Conservation (phyloP, 2,329 filamentous ascomycete genomes). For the Epichloe gansuensis region DNA sequence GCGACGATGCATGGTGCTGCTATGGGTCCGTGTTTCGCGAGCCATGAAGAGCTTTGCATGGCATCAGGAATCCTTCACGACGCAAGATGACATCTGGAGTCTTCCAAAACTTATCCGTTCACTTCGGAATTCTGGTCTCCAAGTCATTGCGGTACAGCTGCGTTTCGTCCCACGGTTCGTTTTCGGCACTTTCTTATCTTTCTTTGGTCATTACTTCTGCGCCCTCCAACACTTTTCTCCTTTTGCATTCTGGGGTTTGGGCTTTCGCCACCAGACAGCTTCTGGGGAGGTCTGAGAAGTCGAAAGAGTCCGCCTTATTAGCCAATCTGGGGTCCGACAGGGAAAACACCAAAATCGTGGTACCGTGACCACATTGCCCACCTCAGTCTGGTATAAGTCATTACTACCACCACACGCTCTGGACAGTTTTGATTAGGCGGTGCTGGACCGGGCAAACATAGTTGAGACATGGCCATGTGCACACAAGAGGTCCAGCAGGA, state of each 20-base stretch:
- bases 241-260: constrained; percentile 12
- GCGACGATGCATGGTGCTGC: not conserved
- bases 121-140: constrained; percentile 7
- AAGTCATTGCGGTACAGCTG: constrained; percentile 27
- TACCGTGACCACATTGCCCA: not conserved
- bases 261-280: constrained; percentile 17
- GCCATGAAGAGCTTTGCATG: not conserved
- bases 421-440: not conserved
- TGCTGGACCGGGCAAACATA: not conserved
- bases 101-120: not conserved
- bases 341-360: not conserved
- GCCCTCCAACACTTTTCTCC: constrained; percentile 6
- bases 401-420: not conserved
- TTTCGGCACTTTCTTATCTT: constrained; percentile 18
- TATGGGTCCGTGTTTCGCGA: not conserved
- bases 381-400: not conserved
- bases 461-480: not conserved
- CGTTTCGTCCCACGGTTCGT: constrained; percentile 10
- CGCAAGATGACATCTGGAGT: constrained; percentile 3
- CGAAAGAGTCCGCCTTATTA: constrained; percentile 1
- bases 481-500: not conserved
- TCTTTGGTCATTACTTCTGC: constrained; percentile 15
- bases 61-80: not conserved
- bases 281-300: constrained; percentile 23
- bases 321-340: not conserved